Evolutionary conservation across 2,329 filamentous ascomycete genomes (phyloP).

Genomic region (Pestalotiopsis sp.): DNA sequence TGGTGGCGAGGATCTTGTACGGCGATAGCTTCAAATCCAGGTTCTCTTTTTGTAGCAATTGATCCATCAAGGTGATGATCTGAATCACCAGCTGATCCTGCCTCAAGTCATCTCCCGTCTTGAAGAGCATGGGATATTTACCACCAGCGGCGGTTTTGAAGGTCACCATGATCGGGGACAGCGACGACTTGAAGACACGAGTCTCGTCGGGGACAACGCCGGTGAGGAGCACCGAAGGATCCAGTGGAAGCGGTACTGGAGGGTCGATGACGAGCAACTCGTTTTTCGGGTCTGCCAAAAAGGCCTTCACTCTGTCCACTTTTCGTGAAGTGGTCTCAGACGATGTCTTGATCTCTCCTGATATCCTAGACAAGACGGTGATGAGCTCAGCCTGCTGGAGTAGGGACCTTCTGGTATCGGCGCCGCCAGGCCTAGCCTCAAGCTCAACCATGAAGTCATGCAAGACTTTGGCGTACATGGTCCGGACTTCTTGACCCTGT

Average conservation of each 20-base stretch:
- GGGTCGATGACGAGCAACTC: slow-evolving; percentile 83
- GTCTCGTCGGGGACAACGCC: slow-evolving; percentile 84
- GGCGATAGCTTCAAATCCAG: slow-evolving; percentile 92
- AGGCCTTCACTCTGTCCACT: slow-evolving; percentile 81
- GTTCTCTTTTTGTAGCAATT: slow-evolving; percentile 92
- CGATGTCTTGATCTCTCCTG: slow-evolving; percentile 82
- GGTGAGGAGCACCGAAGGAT: slow-evolving; percentile 78
- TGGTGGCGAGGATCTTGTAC: slow-evolving; percentile 94
- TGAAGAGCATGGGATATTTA: slow-evolving; percentile 93
- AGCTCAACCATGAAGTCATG: slow-evolving; percentile 95
- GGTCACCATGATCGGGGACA: slow-evolving; percentile 87
- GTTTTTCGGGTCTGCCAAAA: slow-evolving; percentile 86
- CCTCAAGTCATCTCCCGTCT: slow-evolving; percentile 92
- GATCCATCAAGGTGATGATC: slow-evolving; percentile 98
- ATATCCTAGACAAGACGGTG: slow-evolving; percentile 83
- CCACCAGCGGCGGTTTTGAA: slow-evolving; percentile 80
- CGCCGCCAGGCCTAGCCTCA: slow-evolving; percentile 69
- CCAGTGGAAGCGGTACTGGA: slow-evolving; percentile 83
- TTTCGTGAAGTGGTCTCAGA: slow-evolving; percentile 79
- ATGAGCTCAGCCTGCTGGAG: slow-evolving; percentile 89
- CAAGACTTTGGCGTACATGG: slow-evolving; percentile 89
- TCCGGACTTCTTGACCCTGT: slow-evolving; percentile 74
- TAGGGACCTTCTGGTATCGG: slow-evolving; percentile 74
- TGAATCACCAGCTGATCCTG: slow-evolving; percentile 97
- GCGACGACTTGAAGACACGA: slow-evolving; percentile 91